phyloP scores from a whole-genome alignment of 83 land plant genomes.

The Diphasiastrum complanatum region DNA sequence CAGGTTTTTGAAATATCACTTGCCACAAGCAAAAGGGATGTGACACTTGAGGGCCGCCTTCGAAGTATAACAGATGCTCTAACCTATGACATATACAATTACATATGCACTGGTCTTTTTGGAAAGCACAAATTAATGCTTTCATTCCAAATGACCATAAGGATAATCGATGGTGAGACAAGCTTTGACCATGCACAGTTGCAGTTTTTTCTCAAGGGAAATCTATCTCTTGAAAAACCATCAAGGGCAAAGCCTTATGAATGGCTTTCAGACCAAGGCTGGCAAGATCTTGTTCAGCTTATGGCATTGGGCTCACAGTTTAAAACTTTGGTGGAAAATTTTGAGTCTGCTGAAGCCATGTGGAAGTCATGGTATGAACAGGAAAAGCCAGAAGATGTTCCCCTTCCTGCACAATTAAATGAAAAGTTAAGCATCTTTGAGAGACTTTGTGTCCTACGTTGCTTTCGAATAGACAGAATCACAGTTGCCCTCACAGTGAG shows the following conservation, averaged over 20 bases:
- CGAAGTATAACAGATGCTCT: conserved; percentile 33
- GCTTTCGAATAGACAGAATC: conserved; percentile 37
- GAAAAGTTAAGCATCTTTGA: conserved; percentile 26
- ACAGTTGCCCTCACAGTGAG: conserved; percentile 36
- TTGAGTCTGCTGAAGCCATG: conserved; percentile 17
- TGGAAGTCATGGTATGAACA: conserved; percentile 37
- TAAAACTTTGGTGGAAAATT: conserved; percentile 8
- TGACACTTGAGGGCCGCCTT: conserved; percentile 33
- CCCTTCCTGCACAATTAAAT: conserved; percentile 30
- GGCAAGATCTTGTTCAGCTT: conserved; percentile 34
- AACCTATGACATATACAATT: conserved; percentile 36
- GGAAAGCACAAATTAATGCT: conserved; percentile 41
- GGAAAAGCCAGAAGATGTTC: conserved; percentile 22
- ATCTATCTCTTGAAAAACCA: conserved; percentile 34
- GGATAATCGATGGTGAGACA: conserved; percentile 29
- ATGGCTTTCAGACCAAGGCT: conserved; percentile 40
- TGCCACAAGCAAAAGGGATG: conserved; percentile 27
- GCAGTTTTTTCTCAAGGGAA: conserved; percentile 37
- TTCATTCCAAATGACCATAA: conserved; percentile 35
- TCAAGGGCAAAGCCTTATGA: conserved; percentile 22
- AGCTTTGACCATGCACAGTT: conserved; percentile 25
- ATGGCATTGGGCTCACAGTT: conserved; percentile 25
- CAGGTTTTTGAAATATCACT: conserved; percentile 35
- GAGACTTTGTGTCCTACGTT: conserved; percentile 24
- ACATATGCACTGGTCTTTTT: conserved; percentile 40